Base-by-base conservation (phyloP, 2,329 filamentous ascomycete species). In the Mariannaea elegans region DNA sequence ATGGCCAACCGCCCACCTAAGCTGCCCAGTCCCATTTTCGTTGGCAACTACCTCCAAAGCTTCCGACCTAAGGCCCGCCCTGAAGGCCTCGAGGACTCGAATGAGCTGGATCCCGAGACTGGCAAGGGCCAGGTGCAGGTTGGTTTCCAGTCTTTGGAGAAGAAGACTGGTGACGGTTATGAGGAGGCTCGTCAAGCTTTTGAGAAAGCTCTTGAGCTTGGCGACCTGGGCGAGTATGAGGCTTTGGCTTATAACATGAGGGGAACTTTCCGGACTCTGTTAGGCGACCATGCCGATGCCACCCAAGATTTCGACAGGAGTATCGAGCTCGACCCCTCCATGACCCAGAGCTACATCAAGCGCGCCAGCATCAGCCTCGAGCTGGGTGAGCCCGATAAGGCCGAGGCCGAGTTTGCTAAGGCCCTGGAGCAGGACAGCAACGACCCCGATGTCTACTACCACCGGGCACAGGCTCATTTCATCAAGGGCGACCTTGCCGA, bases 281-380 rank as follows among this genome's bases (percentile, higher is more conserved):
- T 91, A 67, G 95, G 95, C 59, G 93, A 97, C 76, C 94, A 94
- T 70, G 84, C 90, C 52, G 86, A 90, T 62, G 95, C 95, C 3
- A 83, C 97, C 66, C 81, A 84, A 38, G 95, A 98, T 74, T 86
- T 99, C 72, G 92, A 93, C 77, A 95, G 92, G 87, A 97, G 93
- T 77, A 90, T 98, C 59, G 92, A 97, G 77, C 82, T 98, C 45
- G 90, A 98, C 72, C 91, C 93, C 13, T 83, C 87, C 8, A 84
- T 98, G 80, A 96, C 93, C 7, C 95, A 99, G 81, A 97, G 92
- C 81, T 98, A 96, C 78, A 97, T 99, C 81, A 99, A 99, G 85
- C 91, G 95, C 61, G 95, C 95, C 55, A 98, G 94, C 84, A 97
- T 99, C 90, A 92, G 96, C 77, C 84, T 99, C 36, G 95, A 99